Conservation (phyloP, 2,329 filamentous ascomycete species). For the Fusarium vanettenii region DNA sequence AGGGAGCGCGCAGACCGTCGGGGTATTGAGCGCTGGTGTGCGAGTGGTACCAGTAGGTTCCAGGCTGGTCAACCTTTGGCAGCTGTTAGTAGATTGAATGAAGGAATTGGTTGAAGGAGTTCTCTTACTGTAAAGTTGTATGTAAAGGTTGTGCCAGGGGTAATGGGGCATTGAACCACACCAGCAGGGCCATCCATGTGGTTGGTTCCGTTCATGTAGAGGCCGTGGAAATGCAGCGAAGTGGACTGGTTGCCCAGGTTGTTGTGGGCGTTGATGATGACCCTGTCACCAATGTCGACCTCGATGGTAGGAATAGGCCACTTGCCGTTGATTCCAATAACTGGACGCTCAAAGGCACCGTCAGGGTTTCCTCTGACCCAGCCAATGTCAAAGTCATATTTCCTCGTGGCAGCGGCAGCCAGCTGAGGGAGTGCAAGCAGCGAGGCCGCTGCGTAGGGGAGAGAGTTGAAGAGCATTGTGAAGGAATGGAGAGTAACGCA, state of each 20-base stretch:
- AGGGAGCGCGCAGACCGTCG: conserved; percentile 73
- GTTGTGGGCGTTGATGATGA: conserved; percentile 70
- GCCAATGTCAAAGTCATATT: conserved; percentile 74
- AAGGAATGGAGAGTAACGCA: not conserved
- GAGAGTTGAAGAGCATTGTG: conserved; percentile 31
- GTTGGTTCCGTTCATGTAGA: conserved; percentile 74
- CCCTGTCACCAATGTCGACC: conserved; percentile 70
- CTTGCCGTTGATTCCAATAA: conserved; percentile 80
- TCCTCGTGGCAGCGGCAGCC: conserved; percentile 56
- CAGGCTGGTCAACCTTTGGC: conserved; percentile 68
- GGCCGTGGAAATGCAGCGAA: conserved; percentile 76
- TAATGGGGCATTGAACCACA: conserved; percentile 75
- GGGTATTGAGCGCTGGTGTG: conserved; percentile 76
- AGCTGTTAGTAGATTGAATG: not conserved
- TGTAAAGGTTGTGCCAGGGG: conserved; percentile 71
- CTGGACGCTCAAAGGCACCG: conserved; percentile 67
- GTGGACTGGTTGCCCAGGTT: conserved; percentile 71
- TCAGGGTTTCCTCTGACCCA: conserved; percentile 82
- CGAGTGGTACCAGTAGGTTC: conserved; percentile 85
- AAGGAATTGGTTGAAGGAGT: not conserved
- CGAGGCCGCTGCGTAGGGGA: conserved; percentile 26
- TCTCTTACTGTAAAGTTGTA: conserved; percentile 74
- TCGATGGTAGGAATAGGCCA: conserved; percentile 79
- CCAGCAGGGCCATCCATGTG: conserved; percentile 78
- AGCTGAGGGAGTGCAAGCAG: conserved; percentile 34